Evolutionary conservation across 148 eudicot species (phyloP).

Genomic region (Fallopia convolvulus): DNA sequence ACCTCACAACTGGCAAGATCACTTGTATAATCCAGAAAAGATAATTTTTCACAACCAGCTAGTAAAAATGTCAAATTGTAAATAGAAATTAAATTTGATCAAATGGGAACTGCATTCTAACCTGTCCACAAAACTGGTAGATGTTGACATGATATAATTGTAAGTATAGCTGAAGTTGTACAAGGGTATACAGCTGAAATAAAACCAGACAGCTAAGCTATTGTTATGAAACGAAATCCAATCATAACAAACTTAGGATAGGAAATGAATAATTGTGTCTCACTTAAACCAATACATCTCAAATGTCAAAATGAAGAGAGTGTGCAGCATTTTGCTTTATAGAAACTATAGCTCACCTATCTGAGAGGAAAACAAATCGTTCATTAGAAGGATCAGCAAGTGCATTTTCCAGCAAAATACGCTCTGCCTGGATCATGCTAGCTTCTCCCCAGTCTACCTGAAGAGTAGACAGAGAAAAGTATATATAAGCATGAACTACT

Average conservation of each 20-base stretch:
- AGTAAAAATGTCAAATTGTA: background rate
- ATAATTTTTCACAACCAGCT: background rate
- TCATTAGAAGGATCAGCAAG: slow-evolving; percentile 51
- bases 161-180: slow-evolving; percentile 95
- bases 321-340: background rate
- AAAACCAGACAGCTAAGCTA: slow-evolving; percentile 23
- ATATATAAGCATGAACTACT: background rate
- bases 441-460: slow-evolving; percentile 91
- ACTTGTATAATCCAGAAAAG: background rate
- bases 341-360: slow-evolving; percentile 44
- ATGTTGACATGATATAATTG: slow-evolving; percentile 80
- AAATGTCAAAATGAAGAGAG: background rate
- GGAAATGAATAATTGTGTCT: slow-evolving; percentile 69
- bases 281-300: background rate
- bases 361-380: slow-evolving; percentile 67
- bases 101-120: slow-evolving; percentile 16
- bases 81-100: background rate
- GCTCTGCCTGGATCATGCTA: slow-evolving; percentile 78
- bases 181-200: slow-evolving; percentile 75
- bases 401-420: slow-evolving; percentile 59
- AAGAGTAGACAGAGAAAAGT: slow-evolving; percentile 6
- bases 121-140: slow-evolving; percentile 98
- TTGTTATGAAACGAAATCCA: slow-evolving; percentile 19
- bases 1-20: background rate
- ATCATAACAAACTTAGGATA: slow-evolving; percentile 10